phyloP scores from a whole-genome alignment of 495 filamentous ascomycete genomes.

The Hypoxylon intermedium region DNA sequence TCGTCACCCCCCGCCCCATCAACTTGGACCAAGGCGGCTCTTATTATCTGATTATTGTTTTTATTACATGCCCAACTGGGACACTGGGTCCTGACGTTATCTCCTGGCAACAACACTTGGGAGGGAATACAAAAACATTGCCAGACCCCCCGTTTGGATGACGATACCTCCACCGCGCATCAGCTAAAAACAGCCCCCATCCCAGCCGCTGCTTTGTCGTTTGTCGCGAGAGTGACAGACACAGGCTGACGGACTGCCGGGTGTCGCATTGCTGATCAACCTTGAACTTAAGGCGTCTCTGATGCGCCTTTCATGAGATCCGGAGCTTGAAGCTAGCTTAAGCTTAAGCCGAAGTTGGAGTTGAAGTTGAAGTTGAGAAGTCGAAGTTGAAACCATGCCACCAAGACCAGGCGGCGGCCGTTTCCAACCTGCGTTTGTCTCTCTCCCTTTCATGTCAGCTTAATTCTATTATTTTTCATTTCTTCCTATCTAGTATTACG shows the following conservation, averaged over 20 bases:
- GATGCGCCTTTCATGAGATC: slow-evolving; percentile 32
- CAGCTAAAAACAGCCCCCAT: slow-evolving; percentile 6
- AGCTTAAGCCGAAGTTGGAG: slow-evolving; percentile 31
- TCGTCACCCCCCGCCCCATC: slow-evolving; percentile 26
- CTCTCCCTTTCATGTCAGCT: not conserved
- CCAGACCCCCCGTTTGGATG: slow-evolving; percentile 23
- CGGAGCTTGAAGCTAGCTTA: slow-evolving; percentile 33
- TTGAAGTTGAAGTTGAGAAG: slow-evolving; percentile 28
- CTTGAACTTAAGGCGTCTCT: slow-evolving; percentile 18
- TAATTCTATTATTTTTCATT: not conserved
- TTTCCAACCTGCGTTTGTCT: slow-evolving; percentile 39
- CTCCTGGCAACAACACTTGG: not conserved
- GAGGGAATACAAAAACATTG: slow-evolving; percentile 19
- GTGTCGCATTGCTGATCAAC: slow-evolving; percentile 18
- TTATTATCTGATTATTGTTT: slow-evolving; percentile 25
- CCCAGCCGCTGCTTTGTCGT: slow-evolving; percentile 33
- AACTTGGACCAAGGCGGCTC: slow-evolving; percentile 31
- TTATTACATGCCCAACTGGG: slow-evolving; percentile 16
- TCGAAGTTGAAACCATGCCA: slow-evolving; percentile 37
- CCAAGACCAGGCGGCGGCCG: slow-evolving; percentile 31
- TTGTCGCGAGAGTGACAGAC: slow-evolving; percentile 36
- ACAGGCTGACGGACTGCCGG: slow-evolving; percentile 27
- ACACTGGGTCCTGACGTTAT: slow-evolving; percentile 28
- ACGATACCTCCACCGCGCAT: slow-evolving; percentile 25
- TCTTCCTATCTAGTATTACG: slow-evolving; percentile 6